Evolutionary conservation across 495 filamentous ascomycete genomes (phyloP), one percentile per base, ranked within the genome.

Genomic region (Aspergillus indologenus): DNA sequence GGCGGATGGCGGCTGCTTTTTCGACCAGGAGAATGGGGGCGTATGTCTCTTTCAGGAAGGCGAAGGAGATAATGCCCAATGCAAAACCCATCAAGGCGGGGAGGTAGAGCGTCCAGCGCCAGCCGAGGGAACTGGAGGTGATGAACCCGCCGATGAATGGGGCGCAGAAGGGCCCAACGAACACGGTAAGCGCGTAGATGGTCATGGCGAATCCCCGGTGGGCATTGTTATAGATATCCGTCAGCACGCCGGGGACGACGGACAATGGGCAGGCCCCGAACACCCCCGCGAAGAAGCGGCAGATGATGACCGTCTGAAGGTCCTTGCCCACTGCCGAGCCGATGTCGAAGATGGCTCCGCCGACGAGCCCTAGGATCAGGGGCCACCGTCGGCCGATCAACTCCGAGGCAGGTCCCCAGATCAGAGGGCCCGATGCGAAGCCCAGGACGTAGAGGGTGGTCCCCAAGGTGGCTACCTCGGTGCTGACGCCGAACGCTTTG

Each of bases 321-420:
- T 84, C 81, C 19, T 74, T 81, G 68, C 68, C 81, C 80, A 81
- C 71, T 9, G 78, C 81, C 15, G 77, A 72, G 1, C 73, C 73
- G 49, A 82, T 71, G 8, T 65, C 66, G 54, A 84, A 83, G 47
- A 83, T 67, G 2, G 65, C 68, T 24, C 79, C 80, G 21, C 73
- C 56, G 26, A 77, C 45, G 51, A 76, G 68, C 56, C 79, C 78
- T 17, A 74, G 43, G 43, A 79, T 73, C 5, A 85, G 63, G 1
- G 81, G 81, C 48, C 57, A 53, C 45, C 87, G 79, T 51, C 81
- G 67, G 17, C 81, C 82, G 42, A 75, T 74, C 18, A 87, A 69
- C 65, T 90, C 87, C 7, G 83, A 87, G 34, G 89, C 66, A 3
- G 88, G 87, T 22, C 83, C 85, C 82, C 83, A 89, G 5, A 87